phyloP scores from a whole-genome alignment of 805 yeast genomes.

The Yarrowia divulgata region DNA sequence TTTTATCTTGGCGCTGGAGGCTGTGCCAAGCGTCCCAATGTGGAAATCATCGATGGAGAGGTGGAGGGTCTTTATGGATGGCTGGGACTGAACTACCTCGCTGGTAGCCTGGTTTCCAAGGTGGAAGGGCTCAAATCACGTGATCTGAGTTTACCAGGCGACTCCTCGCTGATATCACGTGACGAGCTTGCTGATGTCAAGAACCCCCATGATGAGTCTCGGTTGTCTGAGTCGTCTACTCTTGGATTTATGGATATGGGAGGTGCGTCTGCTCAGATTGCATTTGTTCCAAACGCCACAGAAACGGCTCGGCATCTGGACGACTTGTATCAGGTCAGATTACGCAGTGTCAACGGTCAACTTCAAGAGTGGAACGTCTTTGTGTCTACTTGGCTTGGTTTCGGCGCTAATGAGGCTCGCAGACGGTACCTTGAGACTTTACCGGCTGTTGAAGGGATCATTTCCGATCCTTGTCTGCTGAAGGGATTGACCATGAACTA shows the following conservation, averaged over 20 bases:
- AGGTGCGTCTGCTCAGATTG: slow-evolving; percentile 96
- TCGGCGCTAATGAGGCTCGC: slow-evolving; percentile 95
- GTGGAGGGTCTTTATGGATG: slow-evolving; percentile 96
- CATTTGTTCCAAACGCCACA: slow-evolving; percentile 79
- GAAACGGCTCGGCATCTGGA: slow-evolving; percentile 72
- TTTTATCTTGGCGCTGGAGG: slow-evolving; percentile 66
- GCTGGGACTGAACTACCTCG: slow-evolving; percentile 86
- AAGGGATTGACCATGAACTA: slow-evolving; percentile 55
- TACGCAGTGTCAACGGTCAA: slow-evolving; percentile 64
- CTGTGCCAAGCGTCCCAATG: slow-evolving; percentile 56
- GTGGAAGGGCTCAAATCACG: slow-evolving; percentile 1
- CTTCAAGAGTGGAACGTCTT: slow-evolving; percentile 73
- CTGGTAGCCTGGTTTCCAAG: slow-evolving; percentile 59
- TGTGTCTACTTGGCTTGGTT: slow-evolving; percentile 97
- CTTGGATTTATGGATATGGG: slow-evolving; percentile 99
- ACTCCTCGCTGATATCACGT: slow-evolving; percentile 40
- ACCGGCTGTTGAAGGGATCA: slow-evolving; percentile 43
- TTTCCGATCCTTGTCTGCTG: slow-evolving; percentile 85
- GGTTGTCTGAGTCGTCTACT: slow-evolving; percentile 50
- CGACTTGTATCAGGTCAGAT: slow-evolving; percentile 69
- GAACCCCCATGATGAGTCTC: slow-evolving; percentile 43
- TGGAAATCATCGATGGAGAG: slow-evolving; percentile 90
- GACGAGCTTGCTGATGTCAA: slow-evolving; percentile 44
- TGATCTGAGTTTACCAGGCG: neutral
- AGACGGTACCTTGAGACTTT: slow-evolving; percentile 60